Conservation (phyloP, 164 flowering plant genomes). For the Euptelea pleiosperma region DNA sequence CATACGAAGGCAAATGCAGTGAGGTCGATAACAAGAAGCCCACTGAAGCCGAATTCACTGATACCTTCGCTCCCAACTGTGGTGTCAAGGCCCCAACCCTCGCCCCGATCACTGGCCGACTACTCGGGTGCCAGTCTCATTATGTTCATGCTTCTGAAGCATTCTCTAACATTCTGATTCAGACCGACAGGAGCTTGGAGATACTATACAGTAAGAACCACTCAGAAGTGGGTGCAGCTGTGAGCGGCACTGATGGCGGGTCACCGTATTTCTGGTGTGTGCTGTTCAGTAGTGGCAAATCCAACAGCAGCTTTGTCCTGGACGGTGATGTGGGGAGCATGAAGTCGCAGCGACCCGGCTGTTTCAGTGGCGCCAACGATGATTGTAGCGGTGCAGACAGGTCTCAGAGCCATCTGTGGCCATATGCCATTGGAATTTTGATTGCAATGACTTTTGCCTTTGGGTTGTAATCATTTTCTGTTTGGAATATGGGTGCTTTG, state of each 20-base stretch:
- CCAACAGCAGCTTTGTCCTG: slow-evolving; percentile 55
- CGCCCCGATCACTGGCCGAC: slow-evolving; percentile 67
- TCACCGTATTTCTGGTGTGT: slow-evolving; percentile 94
- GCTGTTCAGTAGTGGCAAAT: slow-evolving; percentile 64
- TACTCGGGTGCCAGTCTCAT: slow-evolving; percentile 71
- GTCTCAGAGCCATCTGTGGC: slow-evolving; percentile 24
- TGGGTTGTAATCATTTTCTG: slow-evolving; percentile 26
- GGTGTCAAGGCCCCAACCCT: slow-evolving; percentile 60
- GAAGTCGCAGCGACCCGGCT: slow-evolving; percentile 64
- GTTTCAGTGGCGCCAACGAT: slow-evolving; percentile 84
- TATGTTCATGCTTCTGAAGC: slow-evolving; percentile 56
- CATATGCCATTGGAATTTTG: slow-evolving; percentile 22
- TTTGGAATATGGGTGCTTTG: background rate
- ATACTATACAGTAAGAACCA: slow-evolving; percentile 66
- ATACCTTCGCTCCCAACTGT: slow-evolving; percentile 85
- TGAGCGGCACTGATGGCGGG: slow-evolving; percentile 76
- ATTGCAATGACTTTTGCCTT: slow-evolving; percentile 32
- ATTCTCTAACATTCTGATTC: slow-evolving; percentile 60
- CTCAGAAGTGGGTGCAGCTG: slow-evolving; percentile 89
- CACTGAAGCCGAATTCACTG: slow-evolving; percentile 55
- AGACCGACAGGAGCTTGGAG: slow-evolving; percentile 49
- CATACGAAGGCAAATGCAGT: slow-evolving; percentile 73
- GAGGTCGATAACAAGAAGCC: slow-evolving; percentile 70
- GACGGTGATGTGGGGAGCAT: slow-evolving; percentile 56
- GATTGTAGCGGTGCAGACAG: slow-evolving; percentile 50